Percentiles rank a stretch among this genome's conserved stretches.
These are phyloP conservation scores for Furcasterigmium furcatum DNA, from an alignment of 2,329 filamentous ascomycete species.

Conservation along the genomic window DNA sequence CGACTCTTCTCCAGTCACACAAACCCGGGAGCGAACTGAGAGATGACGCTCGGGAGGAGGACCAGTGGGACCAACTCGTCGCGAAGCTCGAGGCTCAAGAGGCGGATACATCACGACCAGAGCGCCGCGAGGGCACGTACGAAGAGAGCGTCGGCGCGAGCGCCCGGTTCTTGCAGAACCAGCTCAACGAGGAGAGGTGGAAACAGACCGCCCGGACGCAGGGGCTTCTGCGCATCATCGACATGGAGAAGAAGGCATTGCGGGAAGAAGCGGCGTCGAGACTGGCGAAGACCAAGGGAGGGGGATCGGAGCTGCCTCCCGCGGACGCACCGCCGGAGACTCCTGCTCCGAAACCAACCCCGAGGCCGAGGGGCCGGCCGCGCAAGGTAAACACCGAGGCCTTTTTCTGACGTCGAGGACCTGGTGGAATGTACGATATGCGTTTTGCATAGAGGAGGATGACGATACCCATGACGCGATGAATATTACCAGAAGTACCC, in stretches of 20 bases:
- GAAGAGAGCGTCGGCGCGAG: not conserved
- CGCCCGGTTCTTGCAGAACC: no score
- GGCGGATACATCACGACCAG: not conserved
- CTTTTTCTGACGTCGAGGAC: no score
- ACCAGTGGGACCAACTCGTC: constrained; percentile 45
- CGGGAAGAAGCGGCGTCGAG: constrained; percentile 22
- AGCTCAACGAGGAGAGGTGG: constrained; percentile 16
- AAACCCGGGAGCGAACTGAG: constrained; percentile 35
- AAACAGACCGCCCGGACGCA: constrained; percentile 30
- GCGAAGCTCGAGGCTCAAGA: constrained; percentile 16
- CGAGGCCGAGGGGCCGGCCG: no score
- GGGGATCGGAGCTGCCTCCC: no score
- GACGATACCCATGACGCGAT: not conserved
- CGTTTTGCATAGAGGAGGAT: not conserved
- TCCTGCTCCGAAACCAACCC: no score
- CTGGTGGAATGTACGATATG: not conserved
- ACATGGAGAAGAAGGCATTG: constrained; percentile 31
- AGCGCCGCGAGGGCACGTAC: constrained; percentile 6
- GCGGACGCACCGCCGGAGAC: no score
- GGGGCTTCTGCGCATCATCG: constrained; percentile 35
- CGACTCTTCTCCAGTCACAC: constrained; percentile 56
- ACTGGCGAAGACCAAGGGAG: no score
- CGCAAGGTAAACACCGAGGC: no score
- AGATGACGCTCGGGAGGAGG: constrained; percentile 38
- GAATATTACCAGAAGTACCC: no score